A percentile compares a stretch with the other conserved stretches of the same genome.
phyloP scores from a whole-genome alignment of 768 basidiomycete genomes.

The Tylopilus sp. region DNA sequence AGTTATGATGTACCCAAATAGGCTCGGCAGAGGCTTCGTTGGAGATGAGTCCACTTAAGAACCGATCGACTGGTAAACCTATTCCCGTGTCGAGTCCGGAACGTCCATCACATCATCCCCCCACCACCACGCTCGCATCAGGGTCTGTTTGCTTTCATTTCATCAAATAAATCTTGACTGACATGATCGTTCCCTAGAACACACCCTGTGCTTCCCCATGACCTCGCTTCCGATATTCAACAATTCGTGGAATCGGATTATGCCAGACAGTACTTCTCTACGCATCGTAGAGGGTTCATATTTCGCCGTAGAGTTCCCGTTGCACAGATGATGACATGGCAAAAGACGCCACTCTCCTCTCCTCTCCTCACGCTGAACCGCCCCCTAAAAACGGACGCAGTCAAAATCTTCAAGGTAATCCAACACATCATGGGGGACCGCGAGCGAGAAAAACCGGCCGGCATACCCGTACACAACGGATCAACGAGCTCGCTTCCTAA shows the following conservation, averaged over 20 bases:
- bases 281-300: constrained; percentile 84
- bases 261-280: constrained; percentile 85
- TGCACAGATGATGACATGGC: constrained; percentile 88
- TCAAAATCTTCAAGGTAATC: constrained; percentile 83
- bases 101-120: constrained; percentile 24
- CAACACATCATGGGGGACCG: constrained; percentile 94
- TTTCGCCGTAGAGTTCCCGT: constrained; percentile 81
- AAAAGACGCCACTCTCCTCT: constrained; percentile 68
- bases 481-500: constrained; percentile 42
- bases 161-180: background rate
- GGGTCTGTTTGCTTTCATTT: constrained; percentile 46
- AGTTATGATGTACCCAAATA: background rate
- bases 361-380: constrained; percentile 75
- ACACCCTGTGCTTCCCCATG: constrained; percentile 75
- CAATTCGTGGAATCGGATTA: constrained; percentile 86
- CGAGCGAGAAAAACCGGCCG: constrained; percentile 62
- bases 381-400: constrained; percentile 67
- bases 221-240: constrained; percentile 80
- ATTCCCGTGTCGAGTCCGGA: constrained; percentile 50
- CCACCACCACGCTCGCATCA: constrained; percentile 51
- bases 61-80: constrained; percentile 56
- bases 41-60: constrained; percentile 74
- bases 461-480: constrained; percentile 42
- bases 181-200: constrained; percentile 43
- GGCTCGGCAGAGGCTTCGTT: constrained; percentile 52